Conservation (phyloP, 192 early-diverging fungal genomes). For the Coemansia sp. region DNA sequence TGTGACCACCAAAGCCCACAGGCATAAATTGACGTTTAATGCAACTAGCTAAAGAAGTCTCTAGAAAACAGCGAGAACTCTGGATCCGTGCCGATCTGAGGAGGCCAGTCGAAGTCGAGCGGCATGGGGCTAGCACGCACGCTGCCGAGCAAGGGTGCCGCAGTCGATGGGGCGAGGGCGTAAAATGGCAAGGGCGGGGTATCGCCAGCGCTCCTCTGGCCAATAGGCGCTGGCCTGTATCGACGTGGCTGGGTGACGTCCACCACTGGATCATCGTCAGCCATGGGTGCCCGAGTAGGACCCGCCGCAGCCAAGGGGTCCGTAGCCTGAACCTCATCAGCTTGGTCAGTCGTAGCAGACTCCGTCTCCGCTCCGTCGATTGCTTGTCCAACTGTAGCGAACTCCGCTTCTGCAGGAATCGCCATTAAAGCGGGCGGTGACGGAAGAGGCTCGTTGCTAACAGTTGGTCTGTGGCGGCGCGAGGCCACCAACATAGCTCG, state of each 20-base stretch:
- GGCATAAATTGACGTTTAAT: background rate
- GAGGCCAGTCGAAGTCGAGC: background rate
- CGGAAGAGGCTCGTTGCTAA: background rate
- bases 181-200: background rate
- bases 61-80: slow-evolving; percentile 26
- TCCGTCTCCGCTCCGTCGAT: background rate
- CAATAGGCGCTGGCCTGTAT: slow-evolving; percentile 31
- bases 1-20: background rate
- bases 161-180: background rate
- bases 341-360: background rate
- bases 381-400: background rate
- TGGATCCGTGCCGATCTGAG: background rate
- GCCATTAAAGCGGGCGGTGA: background rate
- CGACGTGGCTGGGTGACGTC: slow-evolving; percentile 17
- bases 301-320: background rate
- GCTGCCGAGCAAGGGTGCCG: background rate
- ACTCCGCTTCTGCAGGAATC: background rate
- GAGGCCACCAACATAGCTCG: background rate
- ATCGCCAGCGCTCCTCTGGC: slow-evolving; percentile 6
- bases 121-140: background rate
- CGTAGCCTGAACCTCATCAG: background rate
- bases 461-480: background rate
- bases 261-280: slow-evolving; percentile 18
- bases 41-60: slow-evolving; percentile 5
- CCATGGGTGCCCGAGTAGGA: background rate